Evolutionary conservation across 179 eudicot genomes (phyloP).

Genomic region (Spinacia oleracea): DNA sequence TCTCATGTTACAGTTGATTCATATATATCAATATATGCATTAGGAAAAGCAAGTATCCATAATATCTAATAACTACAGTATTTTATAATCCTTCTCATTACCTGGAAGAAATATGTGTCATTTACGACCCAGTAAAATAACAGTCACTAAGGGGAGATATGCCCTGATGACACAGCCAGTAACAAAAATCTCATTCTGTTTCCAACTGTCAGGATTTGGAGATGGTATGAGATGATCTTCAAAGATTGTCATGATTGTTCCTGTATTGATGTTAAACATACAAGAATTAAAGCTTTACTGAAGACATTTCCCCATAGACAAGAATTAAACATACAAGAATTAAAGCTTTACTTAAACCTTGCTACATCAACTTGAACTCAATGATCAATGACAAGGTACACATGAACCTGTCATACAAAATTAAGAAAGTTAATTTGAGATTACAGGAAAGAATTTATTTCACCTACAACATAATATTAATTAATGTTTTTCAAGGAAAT

Average conservation of each 20-base stretch:
- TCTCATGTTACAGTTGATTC: slow-evolving; percentile 35
- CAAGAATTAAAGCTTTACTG: slow-evolving; percentile 8
- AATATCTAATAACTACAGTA: neutral
- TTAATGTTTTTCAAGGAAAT: neutral
- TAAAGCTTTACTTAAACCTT: slow-evolving; percentile 58
- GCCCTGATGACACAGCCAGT: slow-evolving; percentile 68
- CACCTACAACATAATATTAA: neutral
- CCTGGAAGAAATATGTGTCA: slow-evolving; percentile 58
- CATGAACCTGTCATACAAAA: slow-evolving; percentile 66
- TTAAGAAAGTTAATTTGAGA: neutral
- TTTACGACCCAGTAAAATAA: slow-evolving; percentile 56
- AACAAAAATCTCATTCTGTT: slow-evolving; percentile 70
- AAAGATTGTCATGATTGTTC: slow-evolving; percentile 84
- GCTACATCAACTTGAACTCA: slow-evolving; percentile 95
- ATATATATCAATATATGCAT: neutral
- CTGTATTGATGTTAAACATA: slow-evolving; percentile 33
- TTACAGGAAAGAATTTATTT: neutral
- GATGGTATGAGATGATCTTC: slow-evolving; percentile 75
- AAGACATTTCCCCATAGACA: neutral
- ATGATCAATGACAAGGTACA: slow-evolving; percentile 91
- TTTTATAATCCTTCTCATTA: slow-evolving; percentile 3
- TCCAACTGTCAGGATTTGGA: slow-evolving; percentile 80
- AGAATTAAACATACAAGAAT: too few species aligned
- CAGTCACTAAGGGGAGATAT: slow-evolving; percentile 71
- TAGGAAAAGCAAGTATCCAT: slow-evolving; percentile 1